Evolutionary conservation across 768 basidiomycete genomes (phyloP).

Genomic region (Rhodotorula toruloides): DNA sequence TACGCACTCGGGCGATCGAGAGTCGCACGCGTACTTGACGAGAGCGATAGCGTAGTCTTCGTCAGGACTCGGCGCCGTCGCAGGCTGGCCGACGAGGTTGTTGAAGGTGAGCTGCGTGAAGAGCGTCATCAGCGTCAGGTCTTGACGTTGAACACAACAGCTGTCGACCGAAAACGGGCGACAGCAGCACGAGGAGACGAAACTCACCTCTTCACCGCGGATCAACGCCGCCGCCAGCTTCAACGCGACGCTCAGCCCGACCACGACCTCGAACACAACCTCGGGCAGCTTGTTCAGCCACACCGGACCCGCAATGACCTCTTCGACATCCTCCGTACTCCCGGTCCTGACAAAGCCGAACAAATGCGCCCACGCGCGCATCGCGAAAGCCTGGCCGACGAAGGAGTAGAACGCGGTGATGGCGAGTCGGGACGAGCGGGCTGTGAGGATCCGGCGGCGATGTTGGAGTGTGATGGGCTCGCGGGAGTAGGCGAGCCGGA

Average conservation of each 20-base stretch:
- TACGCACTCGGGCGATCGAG: neutral
- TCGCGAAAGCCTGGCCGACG: conserved; percentile 10
- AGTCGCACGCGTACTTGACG: conserved; percentile 32
- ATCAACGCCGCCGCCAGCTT: conserved; percentile 1
- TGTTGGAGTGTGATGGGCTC: neutral
- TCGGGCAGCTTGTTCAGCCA: conserved; percentile 37
- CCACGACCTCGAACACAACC: conserved; percentile 16
- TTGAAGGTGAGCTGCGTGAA: conserved; percentile 11
- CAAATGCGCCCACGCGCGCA: conserved; percentile 2
- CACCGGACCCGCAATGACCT: conserved; percentile 4
- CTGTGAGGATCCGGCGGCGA: neutral
- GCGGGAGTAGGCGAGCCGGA: neutral
- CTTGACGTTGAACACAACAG: neutral
- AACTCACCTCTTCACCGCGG: conserved; percentile 23
- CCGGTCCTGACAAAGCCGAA: neutral
- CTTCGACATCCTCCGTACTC: neutral
- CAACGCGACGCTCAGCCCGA: conserved; percentile 2
- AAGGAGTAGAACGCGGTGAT: conserved; percentile 24
- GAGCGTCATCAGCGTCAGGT: neutral
- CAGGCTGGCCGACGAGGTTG: conserved; percentile 10
- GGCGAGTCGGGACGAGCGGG: conserved; percentile 6
- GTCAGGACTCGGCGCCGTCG: neutral
- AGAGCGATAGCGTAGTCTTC: conserved; percentile 32
- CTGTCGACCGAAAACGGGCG: too few species aligned
- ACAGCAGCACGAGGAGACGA: neutral